Evolutionary conservation across 2,329 filamentous ascomycete genomes (phyloP), one percentile per base, ranked within the genome.

Genomic region (Cercospora sp.): DNA sequence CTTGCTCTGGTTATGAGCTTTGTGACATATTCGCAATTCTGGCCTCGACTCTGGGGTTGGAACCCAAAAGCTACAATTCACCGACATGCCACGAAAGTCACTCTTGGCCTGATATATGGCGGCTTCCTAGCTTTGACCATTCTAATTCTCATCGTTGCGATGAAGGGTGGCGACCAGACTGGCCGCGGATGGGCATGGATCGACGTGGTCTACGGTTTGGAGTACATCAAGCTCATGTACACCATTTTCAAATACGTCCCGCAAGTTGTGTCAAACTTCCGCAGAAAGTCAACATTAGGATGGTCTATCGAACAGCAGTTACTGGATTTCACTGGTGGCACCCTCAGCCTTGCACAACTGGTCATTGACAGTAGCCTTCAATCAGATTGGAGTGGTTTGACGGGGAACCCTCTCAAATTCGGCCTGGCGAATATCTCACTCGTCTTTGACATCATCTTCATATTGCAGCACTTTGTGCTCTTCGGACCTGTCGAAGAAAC

Each of bases 231-330:
- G 82, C 84, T 99, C 36, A 80, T 94, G 64, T 88, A 97, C 72
- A 97, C 94, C 0, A 82, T 97, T 28, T 87, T 97, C 80, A 99
- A 99, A 82, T 98, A 97, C 80, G 89, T 92, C 58, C 95, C 95
- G 5, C 93, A 97, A 83, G 88, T 91, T 42, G 84, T 91, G 75
- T 85, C 90, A 73, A 98, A 98, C 82, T 93, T 90, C 78, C 88
- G 89, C 74, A 93, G 94, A 75, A 87, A 90, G 77, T 96, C 92
- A 66, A 98, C 95, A 0, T 81, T 86, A 20, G 95, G 95, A 42
- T 98, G 94, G 93, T 91, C 88, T 74, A 97, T 97, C 72, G 83
- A 83, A 69, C 90, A 93, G 78, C 94, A 97, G 74, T 82, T 97
- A 58, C 85, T 97, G 9, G 95, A 98, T 78, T 86, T 97, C 68